Percentiles rank a stretch among this genome's conserved stretches.
phyloP scores from a whole-genome alignment of 768 basidiomycete genomes.

The Cystofilobasidium macerans region DNA sequence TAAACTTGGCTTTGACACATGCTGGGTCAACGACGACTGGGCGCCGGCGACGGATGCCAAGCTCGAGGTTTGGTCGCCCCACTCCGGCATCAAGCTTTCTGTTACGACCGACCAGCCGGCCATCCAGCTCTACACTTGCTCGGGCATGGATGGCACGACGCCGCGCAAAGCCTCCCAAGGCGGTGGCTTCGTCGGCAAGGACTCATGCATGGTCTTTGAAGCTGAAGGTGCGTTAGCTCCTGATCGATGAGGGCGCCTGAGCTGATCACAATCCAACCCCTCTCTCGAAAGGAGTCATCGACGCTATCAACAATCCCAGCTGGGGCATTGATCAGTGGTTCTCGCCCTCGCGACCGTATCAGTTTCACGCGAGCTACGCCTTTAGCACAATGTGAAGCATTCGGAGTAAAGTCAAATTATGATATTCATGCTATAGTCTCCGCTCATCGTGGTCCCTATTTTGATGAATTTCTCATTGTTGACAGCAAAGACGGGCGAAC shows the following conservation, averaged over 20 bases:
- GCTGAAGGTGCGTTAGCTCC: too few relatives aligned
- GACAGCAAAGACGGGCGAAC: too few relatives aligned
- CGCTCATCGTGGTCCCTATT: too few relatives aligned
- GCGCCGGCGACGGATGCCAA: conserved; percentile 4
- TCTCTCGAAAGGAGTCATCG: conserved; percentile 20
- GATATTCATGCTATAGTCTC: too few relatives aligned
- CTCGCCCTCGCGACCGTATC: conserved; percentile 12
- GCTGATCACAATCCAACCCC: too few relatives aligned
- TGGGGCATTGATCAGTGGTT: conserved; percentile 20
- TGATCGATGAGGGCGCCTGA: too few relatives aligned
- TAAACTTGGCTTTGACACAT: conserved; percentile 11
- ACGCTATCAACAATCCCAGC: conserved; percentile 3
- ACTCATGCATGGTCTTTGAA: conserved; percentile 23
- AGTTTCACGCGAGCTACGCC: conserved; percentile 5
- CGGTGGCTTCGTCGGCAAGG: conserved; percentile 2
- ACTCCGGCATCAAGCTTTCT: conserved; percentile 13
- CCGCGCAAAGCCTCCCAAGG: conserved; percentile 6
- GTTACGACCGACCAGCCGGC: neutral
- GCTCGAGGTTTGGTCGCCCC: conserved; percentile 1
- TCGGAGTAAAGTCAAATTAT: too few relatives aligned
- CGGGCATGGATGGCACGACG: conserved; percentile 11
- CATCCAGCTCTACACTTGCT: conserved; percentile 17
- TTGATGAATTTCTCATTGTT: too few relatives aligned
- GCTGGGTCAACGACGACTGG: conserved; percentile 11
- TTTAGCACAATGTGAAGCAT: conserved; percentile 3